phyloP scores from a whole-genome alignment of 2,329 filamentous ascomycete genomes.

The Hypoxylon sp. region DNA sequence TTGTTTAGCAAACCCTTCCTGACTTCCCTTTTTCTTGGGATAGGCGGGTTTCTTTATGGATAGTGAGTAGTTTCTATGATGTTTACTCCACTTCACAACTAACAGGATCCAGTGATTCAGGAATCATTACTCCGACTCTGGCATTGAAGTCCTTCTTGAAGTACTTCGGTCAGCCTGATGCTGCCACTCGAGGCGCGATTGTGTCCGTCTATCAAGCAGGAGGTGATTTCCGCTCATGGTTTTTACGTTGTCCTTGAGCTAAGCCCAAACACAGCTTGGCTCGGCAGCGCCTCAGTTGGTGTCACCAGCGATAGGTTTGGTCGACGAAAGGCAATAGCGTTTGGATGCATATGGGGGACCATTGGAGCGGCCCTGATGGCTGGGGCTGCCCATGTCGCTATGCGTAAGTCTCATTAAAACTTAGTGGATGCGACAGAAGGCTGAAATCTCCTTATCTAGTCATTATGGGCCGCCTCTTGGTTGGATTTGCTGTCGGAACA shows the following conservation, averaged over 20 bases:
- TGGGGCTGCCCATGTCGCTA: slow-evolving; percentile 59
- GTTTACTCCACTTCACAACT: not conserved
- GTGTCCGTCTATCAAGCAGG: slow-evolving; percentile 60
- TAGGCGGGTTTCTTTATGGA: slow-evolving; percentile 60
- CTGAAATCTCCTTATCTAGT: slow-evolving; percentile 47
- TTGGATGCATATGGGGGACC: slow-evolving; percentile 59
- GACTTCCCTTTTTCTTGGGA: slow-evolving; percentile 58
- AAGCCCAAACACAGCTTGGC: slow-evolving; percentile 52
- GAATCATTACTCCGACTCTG: slow-evolving; percentile 60
- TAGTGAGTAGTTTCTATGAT: slow-evolving; percentile 37
- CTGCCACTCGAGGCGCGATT: slow-evolving; percentile 58
- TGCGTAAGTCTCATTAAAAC: slow-evolving; percentile 53
- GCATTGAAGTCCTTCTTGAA: slow-evolving; percentile 56
- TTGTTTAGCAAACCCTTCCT: slow-evolving; percentile 59
- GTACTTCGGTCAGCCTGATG: slow-evolving; percentile 57
- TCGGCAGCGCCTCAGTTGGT: slow-evolving; percentile 60
- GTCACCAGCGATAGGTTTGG: slow-evolving; percentile 58
- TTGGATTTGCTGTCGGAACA: slow-evolving; percentile 59
- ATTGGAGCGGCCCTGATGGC: slow-evolving; percentile 59
- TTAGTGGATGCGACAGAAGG: not conserved
- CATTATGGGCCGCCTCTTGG: slow-evolving; percentile 57
- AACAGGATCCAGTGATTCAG: slow-evolving; percentile 55
- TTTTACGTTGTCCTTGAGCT: slow-evolving; percentile 7
- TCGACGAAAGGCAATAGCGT: slow-evolving; percentile 58
- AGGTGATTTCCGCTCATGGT: slow-evolving; percentile 44